phyloP scores from a whole-genome alignment of 805 yeast genomes.

The Groenewaldozyma tartarivorans region DNA sequence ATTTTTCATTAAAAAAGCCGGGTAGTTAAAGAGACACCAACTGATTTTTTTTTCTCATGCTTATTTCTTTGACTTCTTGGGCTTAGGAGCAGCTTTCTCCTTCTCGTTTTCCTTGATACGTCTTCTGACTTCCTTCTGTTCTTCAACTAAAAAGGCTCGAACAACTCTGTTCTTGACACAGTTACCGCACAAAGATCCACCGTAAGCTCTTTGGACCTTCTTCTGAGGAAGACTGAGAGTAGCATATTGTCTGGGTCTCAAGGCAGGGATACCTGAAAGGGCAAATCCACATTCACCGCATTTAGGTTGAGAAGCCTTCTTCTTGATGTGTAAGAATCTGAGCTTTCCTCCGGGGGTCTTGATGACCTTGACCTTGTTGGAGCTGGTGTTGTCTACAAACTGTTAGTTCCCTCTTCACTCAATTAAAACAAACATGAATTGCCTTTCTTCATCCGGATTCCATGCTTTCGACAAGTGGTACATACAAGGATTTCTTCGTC shows the following conservation, averaged over 20 bases:
- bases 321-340: slow-evolving; percentile 96
- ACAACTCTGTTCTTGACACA: slow-evolving; percentile 99
- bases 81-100: slow-evolving; percentile 56
- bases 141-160: slow-evolving; percentile 99
- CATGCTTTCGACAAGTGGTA: slow-evolving; percentile 24
- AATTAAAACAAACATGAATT: slow-evolving; percentile 34
- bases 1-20: slow-evolving; percentile 3
- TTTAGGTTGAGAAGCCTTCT: slow-evolving; percentile 68
- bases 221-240: slow-evolving; percentile 90
- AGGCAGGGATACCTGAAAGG: slow-evolving; percentile 80
- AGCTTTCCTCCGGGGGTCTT: slow-evolving; percentile 99
- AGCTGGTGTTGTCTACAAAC: slow-evolving; percentile 87
- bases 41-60: too few relatives aligned
- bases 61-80: slow-evolving; percentile 24
- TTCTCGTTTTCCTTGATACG: slow-evolving; percentile 94
- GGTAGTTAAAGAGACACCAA: too few relatives aligned
- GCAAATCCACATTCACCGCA: slow-evolving; percentile 62
- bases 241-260: slow-evolving; percentile 99
- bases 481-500: slow-evolving; percentile 99
- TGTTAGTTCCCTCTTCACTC: slow-evolving; percentile 14
- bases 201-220: slow-evolving; percentile 99
- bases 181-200: slow-evolving; percentile 96
- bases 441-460: neutral
- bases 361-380: slow-evolving; percentile 98
- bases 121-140: slow-evolving; percentile 99